Base-by-base conservation (phyloP, 164 flowering plant genomes). In the Dillenia turbinata region DNA sequence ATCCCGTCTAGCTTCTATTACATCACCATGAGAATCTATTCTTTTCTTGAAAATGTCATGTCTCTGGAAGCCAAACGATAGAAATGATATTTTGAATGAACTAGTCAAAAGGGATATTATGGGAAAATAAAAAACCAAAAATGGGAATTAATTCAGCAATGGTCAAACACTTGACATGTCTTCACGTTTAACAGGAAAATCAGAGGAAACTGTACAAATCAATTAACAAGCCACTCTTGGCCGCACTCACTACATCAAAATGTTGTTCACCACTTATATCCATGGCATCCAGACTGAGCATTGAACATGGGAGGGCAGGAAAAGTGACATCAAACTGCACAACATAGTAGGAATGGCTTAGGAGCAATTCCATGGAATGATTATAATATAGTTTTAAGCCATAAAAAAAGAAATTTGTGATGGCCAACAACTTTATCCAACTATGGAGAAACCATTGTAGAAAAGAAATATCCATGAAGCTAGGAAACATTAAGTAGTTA, bases 231-330 rank as follows among this genome's bases (percentile, higher is more conserved):
- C 5, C 44, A 10, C 50, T 59, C 19, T 12, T 15, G 14, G 65
- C 22, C 15, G 49, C 22, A 67, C 83, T 49, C 82, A 89, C 96
- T 12, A 89, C 78, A 65, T 89, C 88, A 71, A 77, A 74, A 64
- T 89, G 96, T 57, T 82, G 90, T 79, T 86, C 96, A 62, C 96
- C 92, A 52, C 90, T 89, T 58, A 89, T 85, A 75, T 89, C 92
- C 85, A 86, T 80, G 26, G 96, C 81, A 64, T 89, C 96, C 45
- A 89, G 60, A 76, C 88, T 89, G 61, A 89, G 79, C 55, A 89
- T 59, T 11, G 96, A 81, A 67, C 96, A 89, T 51, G 82, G 86
- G 62, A 89, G 66, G 12, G 77, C 67, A 15, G 88, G 96, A 79
- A 86, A 88, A 49, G 90, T 86, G 49, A 84, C 76, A 72, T 88